Conservation (phyloP, 1,284 basidiomycete species). For the Cutaneotrichosporon sp. region DNA sequence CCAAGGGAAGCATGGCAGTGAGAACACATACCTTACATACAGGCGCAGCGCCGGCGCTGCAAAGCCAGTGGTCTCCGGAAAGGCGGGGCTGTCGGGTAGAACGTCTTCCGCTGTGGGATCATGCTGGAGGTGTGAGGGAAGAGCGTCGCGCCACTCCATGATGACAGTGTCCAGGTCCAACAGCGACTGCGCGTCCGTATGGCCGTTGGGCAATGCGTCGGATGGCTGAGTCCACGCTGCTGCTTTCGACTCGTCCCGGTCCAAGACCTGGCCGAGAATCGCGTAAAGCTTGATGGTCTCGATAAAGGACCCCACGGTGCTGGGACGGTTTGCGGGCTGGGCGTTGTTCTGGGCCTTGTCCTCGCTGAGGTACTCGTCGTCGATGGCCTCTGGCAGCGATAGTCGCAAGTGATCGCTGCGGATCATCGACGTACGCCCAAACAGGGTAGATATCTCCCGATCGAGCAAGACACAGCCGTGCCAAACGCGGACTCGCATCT, state of each 20-base stretch:
- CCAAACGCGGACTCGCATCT: constrained; percentile 5
- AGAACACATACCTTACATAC: neutral
- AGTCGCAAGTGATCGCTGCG: neutral
- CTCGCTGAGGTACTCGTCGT: constrained; percentile 5
- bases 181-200: neutral
- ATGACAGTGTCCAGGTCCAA: constrained; percentile 2
- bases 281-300: constrained; percentile 7
- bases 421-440: constrained; percentile 4
- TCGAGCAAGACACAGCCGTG: constrained; percentile 6
- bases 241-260: neutral
- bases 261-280: neutral
- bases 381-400: neutral
- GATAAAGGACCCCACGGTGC: neutral
- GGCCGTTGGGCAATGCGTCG: neutral
- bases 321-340: neutral
- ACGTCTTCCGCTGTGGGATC: neutral
- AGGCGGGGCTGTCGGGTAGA: neutral
- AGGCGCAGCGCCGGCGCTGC: neutral
- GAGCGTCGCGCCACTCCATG: constrained; percentile 5
- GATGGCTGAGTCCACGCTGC: neutral
- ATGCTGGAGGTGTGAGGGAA: constrained; percentile 3
- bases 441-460: constrained; percentile 1
- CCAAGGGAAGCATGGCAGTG: too few species aligned
- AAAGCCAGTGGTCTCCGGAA: constrained; percentile 1
- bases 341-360: neutral